phyloP scores from a whole-genome alignment of 2,329 filamentous ascomycete species.

The Ramularia endophylla region DNA sequence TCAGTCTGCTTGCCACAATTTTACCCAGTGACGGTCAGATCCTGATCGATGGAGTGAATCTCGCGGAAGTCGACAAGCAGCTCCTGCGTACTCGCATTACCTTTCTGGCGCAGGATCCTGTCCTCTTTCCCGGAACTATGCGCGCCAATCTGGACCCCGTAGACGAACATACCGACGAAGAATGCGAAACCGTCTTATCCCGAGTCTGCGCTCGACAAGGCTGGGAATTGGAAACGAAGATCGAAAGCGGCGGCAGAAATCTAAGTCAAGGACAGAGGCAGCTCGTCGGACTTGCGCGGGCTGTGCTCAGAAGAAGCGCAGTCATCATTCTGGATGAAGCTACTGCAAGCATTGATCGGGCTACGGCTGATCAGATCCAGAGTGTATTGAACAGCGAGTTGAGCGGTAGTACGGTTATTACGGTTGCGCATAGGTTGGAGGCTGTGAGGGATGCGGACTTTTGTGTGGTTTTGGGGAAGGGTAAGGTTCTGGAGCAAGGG shows the following conservation, averaged over 20 bases:
- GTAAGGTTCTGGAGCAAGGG: constrained; percentile 39
- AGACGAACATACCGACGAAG: constrained; percentile 49
- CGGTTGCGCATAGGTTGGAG: constrained; percentile 59
- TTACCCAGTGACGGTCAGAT: constrained; percentile 51
- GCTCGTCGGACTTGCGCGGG: constrained; percentile 58
- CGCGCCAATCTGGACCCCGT: constrained; percentile 59
- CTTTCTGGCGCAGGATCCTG: constrained; percentile 62
- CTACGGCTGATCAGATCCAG: constrained; percentile 54
- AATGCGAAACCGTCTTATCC: constrained; percentile 48
- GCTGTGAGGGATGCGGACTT: constrained; percentile 55
- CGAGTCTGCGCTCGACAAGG: constrained; percentile 51
- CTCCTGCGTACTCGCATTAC: constrained; percentile 57
- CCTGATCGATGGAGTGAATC: constrained; percentile 55
- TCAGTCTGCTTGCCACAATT: constrained; percentile 54
- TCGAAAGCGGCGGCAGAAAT: constrained; percentile 57
- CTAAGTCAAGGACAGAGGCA: constrained; percentile 61
- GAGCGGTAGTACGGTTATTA: constrained; percentile 56
- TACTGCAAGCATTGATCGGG: constrained; percentile 58
- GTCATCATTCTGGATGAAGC: constrained; percentile 63
- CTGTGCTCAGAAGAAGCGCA: constrained; percentile 54
- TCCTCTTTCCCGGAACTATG: constrained; percentile 58
- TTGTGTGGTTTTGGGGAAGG: constrained; percentile 49
- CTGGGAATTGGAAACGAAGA: constrained; percentile 51
- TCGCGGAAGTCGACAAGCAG: constrained; percentile 54
- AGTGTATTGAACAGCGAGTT: constrained; percentile 51